Evolutionary conservation across 2,329 filamentous ascomycete genomes (phyloP).

Genomic region (Pseudogymnoascus sp.): DNA sequence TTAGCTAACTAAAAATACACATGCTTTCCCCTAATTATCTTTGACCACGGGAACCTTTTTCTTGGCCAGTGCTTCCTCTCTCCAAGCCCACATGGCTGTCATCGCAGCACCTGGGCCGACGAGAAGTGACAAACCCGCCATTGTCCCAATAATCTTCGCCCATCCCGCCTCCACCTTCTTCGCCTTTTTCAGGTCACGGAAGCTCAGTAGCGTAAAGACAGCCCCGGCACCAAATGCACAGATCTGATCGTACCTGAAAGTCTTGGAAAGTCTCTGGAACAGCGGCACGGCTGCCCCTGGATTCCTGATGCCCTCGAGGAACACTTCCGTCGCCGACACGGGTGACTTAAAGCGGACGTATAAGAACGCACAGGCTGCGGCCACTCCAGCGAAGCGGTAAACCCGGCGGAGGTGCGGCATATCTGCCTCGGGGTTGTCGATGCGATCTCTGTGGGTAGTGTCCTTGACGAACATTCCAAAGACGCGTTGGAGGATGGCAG

Average conservation of each 20-base stretch:
- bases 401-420: slow-evolving; percentile 24
- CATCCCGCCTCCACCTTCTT: slow-evolving; percentile 27
- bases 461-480: slow-evolving; percentile 20
- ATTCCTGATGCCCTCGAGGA: slow-evolving; percentile 25
- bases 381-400: slow-evolving; percentile 20
- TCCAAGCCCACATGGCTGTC: slow-evolving; percentile 30
- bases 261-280: slow-evolving; percentile 16
- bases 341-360: slow-evolving; percentile 20
- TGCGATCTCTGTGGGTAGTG: slow-evolving; percentile 19
- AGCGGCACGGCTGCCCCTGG: slow-evolving; percentile 17
- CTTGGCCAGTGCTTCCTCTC: slow-evolving; percentile 31
- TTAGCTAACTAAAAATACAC: neutral
- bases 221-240: slow-evolving; percentile 21
- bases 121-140: slow-evolving; percentile 19
- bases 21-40: slow-evolving; percentile 16
- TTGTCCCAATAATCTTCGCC: slow-evolving; percentile 22
- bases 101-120: slow-evolving; percentile 30
- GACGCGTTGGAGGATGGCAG: slow-evolving; percentile 19
- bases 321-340: slow-evolving; percentile 19
- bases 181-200: slow-evolving; percentile 31
- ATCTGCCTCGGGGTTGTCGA: slow-evolving; percentile 24
- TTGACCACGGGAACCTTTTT: neutral
- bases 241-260: slow-evolving; percentile 26
- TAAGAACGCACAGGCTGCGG: slow-evolving; percentile 17
- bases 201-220: slow-evolving; percentile 30